Evolutionary conservation across 2,329 filamentous ascomycete species (phyloP), one percentile per base, ranked within the genome.

Genomic region (Trichoderma atroviride): DNA sequence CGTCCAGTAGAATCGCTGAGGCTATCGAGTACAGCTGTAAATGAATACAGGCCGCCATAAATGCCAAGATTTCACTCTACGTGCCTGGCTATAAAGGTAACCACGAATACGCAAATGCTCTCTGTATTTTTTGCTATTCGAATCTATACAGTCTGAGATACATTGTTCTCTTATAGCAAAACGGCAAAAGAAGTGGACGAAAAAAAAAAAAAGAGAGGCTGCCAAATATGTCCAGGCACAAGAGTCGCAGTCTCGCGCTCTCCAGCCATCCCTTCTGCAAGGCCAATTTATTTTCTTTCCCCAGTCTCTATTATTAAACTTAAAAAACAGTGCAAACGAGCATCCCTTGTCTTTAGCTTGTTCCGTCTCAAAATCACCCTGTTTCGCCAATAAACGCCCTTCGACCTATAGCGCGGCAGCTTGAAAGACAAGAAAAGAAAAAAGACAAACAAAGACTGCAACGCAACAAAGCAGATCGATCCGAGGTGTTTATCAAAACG

Each of bases 141-240:
- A 22, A 52, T 56, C 61, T 64, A 64, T 64, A 43, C 50, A 64
- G 58, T n/a, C 22, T 59, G 50, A 43, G 14, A 59, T 67, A 59
- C 31, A 57, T 35, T 27, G 53, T 53, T 33, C 7, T 43, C 19
- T 19, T n/a, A n/a, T 43, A 43, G 19, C 19, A 43, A 43, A 43
- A 43, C 6, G 6, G 16, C 6, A 19, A 43, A 19, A 40, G 19
- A 19, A 19, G 16, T 3, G 16, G 19, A 40, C 27, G 33, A 50
- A 37, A 24, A 14, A 27, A 58, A 56, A 31, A n/a, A 29, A 58
- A 13, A 37, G 40, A 37, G 22, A 24, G 29, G 31, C 22, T n/a
- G 40, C 35, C 11, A 6, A 35, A 40, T 59, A 50, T 35, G 35
- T 37, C 63, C 14, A 24, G 35, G 29, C 9, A 13, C 37, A 43